Percentiles rank a stretch among this genome's conserved stretches.
phyloP scores from a whole-genome alignment of 1,139 yeast genomes.

The Debaryomyces udenii region DNA sequence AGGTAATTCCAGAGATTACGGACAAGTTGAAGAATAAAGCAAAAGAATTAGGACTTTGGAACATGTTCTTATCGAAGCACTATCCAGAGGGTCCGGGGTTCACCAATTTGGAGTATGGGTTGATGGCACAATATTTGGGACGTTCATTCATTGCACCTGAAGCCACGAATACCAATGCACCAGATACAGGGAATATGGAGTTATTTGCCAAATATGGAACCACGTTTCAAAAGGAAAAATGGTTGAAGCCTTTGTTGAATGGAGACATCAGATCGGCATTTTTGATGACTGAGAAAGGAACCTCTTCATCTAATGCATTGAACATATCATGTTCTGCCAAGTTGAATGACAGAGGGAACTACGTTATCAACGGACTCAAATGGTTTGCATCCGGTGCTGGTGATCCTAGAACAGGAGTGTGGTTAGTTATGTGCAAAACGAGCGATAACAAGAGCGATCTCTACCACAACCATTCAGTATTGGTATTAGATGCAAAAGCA shows the following conservation, averaged over 20 bases:
- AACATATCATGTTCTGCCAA: conserved; percentile 58
- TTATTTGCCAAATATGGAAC: conserved; percentile 63
- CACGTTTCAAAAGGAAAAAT: conserved; percentile 52
- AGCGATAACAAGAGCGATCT: conserved; percentile 32
- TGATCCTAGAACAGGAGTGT: conserved; percentile 63
- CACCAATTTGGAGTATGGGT: conserved; percentile 67
- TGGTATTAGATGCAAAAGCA: conserved; percentile 57
- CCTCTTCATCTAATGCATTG: conserved; percentile 69
- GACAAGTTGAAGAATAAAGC: conserved; percentile 61
- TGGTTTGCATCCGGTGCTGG: conserved; percentile 84
- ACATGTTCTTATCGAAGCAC: conserved; percentile 59
- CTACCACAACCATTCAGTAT: conserved; percentile 62
- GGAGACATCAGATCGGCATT: conserved; percentile 70
- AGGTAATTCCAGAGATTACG: conserved; percentile 49
- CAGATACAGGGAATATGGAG: conserved; percentile 81
- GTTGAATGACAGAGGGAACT: conserved; percentile 48
- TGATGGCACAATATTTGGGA: conserved; percentile 73
- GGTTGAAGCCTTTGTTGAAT: conserved; percentile 58
- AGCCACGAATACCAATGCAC: conserved; percentile 67
- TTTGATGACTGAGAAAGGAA: conserved; percentile 70
- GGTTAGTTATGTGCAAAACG: conserved; percentile 73
- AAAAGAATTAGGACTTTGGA: conserved; percentile 62
- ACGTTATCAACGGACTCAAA: conserved; percentile 64
- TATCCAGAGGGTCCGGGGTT: conserved; percentile 66
- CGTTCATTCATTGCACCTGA: conserved; percentile 60